These are phyloP conservation scores for Aureobasidium sp. DNA, from an alignment of 2,329 filamentous ascomycete genomes.

Conservation along the genomic window DNA sequence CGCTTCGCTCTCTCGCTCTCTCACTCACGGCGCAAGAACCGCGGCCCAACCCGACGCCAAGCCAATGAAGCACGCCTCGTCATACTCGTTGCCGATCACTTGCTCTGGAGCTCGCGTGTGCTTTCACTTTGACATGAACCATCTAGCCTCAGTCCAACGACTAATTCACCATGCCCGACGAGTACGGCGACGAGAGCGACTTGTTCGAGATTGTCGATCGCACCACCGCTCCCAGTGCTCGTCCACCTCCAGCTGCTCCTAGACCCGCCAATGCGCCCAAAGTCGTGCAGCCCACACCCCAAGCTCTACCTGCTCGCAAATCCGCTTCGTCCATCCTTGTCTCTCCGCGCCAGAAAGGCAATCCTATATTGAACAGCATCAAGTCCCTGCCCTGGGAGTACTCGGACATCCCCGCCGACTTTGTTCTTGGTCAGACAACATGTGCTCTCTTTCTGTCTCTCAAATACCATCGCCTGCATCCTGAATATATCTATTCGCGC, in stretches of 20 bases:
- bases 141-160: too few relatives aligned
- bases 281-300: conserved; percentile 80
- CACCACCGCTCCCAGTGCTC: conserved; percentile 29
- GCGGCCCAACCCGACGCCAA: neutral
- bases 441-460: conserved; percentile 89
- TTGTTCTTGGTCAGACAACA: conserved; percentile 77
- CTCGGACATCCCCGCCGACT: conserved; percentile 92
- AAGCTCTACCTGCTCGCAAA: conserved; percentile 63
- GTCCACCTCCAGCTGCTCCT: neutral
- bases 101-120: neutral
- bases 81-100: neutral
- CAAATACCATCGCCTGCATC: conserved; percentile 95
- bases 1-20: neutral
- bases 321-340: conserved; percentile 77
- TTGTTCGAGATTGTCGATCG: conserved; percentile 32
- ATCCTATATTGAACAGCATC: conserved; percentile 80
- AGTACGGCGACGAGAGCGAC: conserved; percentile 38
- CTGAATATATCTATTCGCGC: conserved; percentile 94
- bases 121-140: neutral
- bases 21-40: neutral
- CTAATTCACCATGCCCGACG: conserved; percentile 36
- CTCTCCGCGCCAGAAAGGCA: conserved; percentile 88
- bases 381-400: conserved; percentile 89
- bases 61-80: neutral
- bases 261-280: conserved; percentile 32